phyloP scores from a whole-genome alignment of 1,139 yeast genomes.

The Protomyces lactucae-debilis region DNA sequence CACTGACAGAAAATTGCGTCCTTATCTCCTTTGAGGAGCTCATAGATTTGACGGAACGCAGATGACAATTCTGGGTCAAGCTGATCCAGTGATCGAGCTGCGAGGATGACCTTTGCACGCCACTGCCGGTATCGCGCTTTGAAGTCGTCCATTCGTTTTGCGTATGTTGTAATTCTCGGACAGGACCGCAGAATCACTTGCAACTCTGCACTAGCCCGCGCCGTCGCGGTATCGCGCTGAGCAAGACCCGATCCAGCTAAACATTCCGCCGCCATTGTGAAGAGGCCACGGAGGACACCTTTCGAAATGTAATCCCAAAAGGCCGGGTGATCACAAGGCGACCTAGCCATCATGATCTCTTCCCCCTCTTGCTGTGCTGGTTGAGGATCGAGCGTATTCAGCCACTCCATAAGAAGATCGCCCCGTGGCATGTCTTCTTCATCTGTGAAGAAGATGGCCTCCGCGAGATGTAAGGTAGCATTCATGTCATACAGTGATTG shows the following conservation, averaged over 20 bases:
- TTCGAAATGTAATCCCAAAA: conserved; percentile 66
- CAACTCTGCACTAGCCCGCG: conserved; percentile 26
- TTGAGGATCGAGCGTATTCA: conserved; percentile 33
- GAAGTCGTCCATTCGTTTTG: conserved; percentile 11
- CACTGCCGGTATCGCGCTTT: conserved; percentile 31
- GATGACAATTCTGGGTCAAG: conserved; percentile 20
- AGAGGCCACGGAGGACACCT: conserved; percentile 58
- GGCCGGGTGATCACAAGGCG: conserved; percentile 43
- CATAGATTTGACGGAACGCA: conserved; percentile 31
- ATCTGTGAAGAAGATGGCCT: conserved; percentile 25
- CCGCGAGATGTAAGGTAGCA: conserved; percentile 21
- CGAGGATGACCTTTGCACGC: conserved; percentile 32
- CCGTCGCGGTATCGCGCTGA: conserved; percentile 27
- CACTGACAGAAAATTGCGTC: conserved; percentile 51
- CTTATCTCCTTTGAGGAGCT: conserved; percentile 49
- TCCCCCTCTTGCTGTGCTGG: conserved; percentile 33
- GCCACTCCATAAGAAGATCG: conserved; percentile 32
- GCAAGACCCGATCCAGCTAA: conserved; percentile 30
- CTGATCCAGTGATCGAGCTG: conserved; percentile 26
- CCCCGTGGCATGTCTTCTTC: background rate
- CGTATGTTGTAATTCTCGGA: conserved; percentile 29
- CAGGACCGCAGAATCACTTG: conserved; percentile 29
- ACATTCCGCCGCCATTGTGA: conserved; percentile 46
- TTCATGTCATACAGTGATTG: conserved; percentile 7
- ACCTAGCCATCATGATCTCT: conserved; percentile 32